Conservation (phyloP, 208 protist species). For the Crithidia sp. region DNA sequence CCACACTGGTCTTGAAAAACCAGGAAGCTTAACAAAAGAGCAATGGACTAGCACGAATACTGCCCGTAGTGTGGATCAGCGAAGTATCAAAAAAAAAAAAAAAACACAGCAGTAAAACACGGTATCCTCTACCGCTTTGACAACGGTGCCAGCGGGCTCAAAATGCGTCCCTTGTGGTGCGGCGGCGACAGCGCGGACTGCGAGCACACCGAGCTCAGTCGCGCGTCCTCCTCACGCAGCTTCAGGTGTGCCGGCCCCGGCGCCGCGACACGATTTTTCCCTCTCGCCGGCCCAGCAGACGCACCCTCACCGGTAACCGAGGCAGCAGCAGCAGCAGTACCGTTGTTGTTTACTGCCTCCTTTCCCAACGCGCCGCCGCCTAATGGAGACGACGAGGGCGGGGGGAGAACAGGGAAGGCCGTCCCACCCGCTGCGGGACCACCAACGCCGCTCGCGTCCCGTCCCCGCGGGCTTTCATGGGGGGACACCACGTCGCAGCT, state of each 20-base stretch:
- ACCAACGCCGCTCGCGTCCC: neutral
- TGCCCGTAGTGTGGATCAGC: neutral
- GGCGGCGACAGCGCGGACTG: slow-evolving; percentile 4
- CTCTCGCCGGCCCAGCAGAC: neutral
- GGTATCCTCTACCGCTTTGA: neutral
- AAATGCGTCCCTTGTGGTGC: slow-evolving; percentile 4
- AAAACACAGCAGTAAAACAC: slow-evolving; percentile 2
- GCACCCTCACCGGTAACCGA: neutral
- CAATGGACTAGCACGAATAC: neutral
- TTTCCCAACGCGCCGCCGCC: no score
- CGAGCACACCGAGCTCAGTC: neutral
- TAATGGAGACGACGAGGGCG: no score
- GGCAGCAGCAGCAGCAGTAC: neutral
- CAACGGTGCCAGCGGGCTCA: neutral
- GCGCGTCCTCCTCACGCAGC: slow-evolving; percentile 2
- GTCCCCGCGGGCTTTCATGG: no score
- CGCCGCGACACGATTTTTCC: neutral
- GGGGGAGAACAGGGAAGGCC: no score
- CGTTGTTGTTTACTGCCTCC: no score
- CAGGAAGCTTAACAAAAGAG: neutral
- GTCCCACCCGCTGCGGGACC: neutral
- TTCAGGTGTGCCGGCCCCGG: neutral
- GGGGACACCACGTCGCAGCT: slow-evolving; percentile 8
- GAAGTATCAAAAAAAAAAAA: neutral
- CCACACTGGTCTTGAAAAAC: no score